Conservation (phyloP, 73 alveolate genomes). For the Stentor coeruleus region DNA sequence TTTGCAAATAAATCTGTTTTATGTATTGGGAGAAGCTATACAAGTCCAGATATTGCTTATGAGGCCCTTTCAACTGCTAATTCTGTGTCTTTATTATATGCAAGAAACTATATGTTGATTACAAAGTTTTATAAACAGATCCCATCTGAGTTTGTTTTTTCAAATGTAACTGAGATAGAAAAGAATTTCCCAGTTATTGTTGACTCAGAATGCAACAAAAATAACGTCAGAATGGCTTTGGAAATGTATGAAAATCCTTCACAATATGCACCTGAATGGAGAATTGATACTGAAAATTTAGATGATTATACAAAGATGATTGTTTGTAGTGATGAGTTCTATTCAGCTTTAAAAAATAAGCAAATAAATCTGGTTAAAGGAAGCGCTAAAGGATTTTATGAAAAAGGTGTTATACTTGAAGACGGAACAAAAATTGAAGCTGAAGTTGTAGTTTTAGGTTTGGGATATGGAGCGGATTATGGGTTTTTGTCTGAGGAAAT, state of each 20-base stretch:
- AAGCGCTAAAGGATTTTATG: background rate
- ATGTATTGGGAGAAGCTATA: background rate
- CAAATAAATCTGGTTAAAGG: background rate
- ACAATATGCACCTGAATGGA: background rate
- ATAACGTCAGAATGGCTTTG: background rate
- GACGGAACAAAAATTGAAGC: background rate
- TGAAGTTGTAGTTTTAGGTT: background rate
- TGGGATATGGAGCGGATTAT: background rate
- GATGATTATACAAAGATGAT: background rate
- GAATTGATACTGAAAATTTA: background rate
- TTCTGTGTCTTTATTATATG: background rate
- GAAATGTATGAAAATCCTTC: background rate
- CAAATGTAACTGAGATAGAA: background rate
- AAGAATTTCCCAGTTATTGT: background rate
- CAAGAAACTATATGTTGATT: too few relatives aligned
- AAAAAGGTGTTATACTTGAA: background rate
- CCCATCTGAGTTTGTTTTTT: background rate
- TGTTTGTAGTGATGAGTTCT: background rate
- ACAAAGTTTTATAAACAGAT: background rate
- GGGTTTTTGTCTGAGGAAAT: background rate
- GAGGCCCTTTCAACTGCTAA: background rate
- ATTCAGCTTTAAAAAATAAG: background rate
- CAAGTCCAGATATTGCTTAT: background rate
- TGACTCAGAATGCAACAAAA: background rate
- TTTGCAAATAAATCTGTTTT: background rate